Conservation (phyloP, 1,284 basidiomycete genomes). For the Pseudozyma tsukubaensis region DNA sequence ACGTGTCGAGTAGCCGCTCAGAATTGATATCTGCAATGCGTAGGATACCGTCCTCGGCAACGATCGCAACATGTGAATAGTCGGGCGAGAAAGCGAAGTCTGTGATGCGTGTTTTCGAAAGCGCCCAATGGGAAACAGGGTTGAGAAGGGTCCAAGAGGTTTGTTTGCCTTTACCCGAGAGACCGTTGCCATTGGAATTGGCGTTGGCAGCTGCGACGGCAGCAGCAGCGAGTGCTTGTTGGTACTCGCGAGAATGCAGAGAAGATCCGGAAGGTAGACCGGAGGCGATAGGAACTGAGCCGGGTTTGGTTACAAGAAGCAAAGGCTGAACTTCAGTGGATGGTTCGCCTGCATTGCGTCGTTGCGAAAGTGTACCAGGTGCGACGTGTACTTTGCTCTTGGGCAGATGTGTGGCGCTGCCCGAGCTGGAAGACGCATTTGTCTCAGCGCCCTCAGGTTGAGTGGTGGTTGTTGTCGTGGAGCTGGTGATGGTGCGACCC, state of each 20-base stretch:
- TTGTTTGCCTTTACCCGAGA: constrained; percentile 52
- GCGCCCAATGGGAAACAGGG: constrained; percentile 62
- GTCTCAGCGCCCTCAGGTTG: constrained; percentile 30
- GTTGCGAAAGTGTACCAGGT: constrained; percentile 33
- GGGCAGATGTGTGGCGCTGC: constrained; percentile 28
- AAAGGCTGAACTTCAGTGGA: constrained; percentile 23
- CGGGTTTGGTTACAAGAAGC: constrained; percentile 47
- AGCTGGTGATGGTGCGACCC: constrained; percentile 39
- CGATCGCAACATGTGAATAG: constrained; percentile 53
- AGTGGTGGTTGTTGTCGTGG: constrained; percentile 40
- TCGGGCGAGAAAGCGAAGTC: constrained; percentile 65
- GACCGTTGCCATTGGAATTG: constrained; percentile 31
- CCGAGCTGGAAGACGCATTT: constrained; percentile 31
- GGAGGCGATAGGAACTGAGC: constrained; percentile 39
- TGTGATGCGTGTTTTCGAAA: constrained; percentile 44
- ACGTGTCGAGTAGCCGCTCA: constrained; percentile 55
- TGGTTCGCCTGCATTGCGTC: constrained; percentile 15
- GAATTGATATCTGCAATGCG: constrained; percentile 59
- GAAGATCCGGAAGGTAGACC: constrained; percentile 30
- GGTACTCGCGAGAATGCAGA: constrained; percentile 33
- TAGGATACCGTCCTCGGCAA: constrained; percentile 58
- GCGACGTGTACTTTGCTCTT: constrained; percentile 13
- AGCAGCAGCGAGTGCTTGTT: constrained; percentile 35
- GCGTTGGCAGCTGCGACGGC: constrained; percentile 36
- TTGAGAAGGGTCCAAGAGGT: constrained; percentile 50